phyloP scores from a whole-genome alignment of 139 green algal genomes.

The Nannochloris sp. region DNA sequence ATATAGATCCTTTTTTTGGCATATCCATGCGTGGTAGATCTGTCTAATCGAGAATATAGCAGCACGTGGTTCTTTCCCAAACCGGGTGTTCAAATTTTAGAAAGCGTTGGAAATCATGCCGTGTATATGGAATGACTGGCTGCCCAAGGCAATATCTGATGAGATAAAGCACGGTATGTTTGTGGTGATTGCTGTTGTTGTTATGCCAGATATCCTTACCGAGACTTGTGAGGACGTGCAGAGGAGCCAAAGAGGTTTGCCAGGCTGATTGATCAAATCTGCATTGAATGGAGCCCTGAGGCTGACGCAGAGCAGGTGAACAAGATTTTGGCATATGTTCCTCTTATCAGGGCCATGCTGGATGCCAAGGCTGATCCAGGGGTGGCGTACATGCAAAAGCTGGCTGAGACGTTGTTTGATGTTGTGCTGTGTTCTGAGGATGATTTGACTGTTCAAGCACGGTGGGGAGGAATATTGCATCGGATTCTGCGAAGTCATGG shows the following conservation, averaged over 20 bases:
- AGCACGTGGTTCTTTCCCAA: too few species aligned
- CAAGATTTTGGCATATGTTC: slow-evolving; percentile 18
- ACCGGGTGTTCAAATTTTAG: not conserved
- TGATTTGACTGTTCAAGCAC: slow-evolving; percentile 38
- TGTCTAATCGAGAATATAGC: too few species aligned
- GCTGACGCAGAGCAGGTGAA: slow-evolving; percentile 1
- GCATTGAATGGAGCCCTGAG: slow-evolving; percentile 17
- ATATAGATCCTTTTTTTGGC: too few species aligned
- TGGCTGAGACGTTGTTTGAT: slow-evolving; percentile 33
- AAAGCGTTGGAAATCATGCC: slow-evolving; percentile 1
- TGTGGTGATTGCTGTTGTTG: too few species aligned
- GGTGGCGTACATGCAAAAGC: slow-evolving; percentile 3
- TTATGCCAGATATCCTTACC: too few species aligned
- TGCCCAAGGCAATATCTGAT: slow-evolving; percentile 25
- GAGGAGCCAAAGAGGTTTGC: slow-evolving; percentile 41
- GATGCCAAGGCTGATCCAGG: slow-evolving; percentile 25
- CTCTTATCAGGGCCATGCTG: slow-evolving; percentile 31
- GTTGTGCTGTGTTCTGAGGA: slow-evolving; percentile 24
- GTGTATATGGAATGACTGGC: slow-evolving; percentile 38
- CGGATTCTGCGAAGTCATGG: slow-evolving; percentile 39
- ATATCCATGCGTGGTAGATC: too few species aligned
- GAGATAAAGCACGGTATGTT: not conserved
- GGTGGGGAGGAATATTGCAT: slow-evolving; percentile 28
- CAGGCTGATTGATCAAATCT: slow-evolving; percentile 19
- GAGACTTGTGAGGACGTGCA: slow-evolving; percentile 6